phyloP scores from a whole-genome alignment of 2,329 filamentous ascomycete genomes.

The Talaromyces verruculosus region DNA sequence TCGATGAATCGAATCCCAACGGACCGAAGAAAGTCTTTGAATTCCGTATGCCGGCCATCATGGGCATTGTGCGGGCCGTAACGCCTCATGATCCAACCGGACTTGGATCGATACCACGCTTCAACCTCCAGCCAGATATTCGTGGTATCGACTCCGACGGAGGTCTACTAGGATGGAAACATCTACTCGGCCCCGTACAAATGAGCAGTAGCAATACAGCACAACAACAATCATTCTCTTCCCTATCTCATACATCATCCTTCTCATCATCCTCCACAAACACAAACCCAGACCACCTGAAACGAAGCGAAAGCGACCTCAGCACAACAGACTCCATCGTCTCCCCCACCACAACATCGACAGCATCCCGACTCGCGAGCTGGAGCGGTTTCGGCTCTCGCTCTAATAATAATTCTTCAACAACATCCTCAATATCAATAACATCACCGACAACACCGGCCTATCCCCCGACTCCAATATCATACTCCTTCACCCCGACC shows the following conservation, averaged over 20 bases:
- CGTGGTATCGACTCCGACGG: slow-evolving; percentile 45
- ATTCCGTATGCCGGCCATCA: slow-evolving; percentile 44
- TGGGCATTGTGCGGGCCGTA: slow-evolving; percentile 38
- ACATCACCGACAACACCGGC: slow-evolving; percentile 28
- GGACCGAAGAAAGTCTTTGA: slow-evolving; percentile 41
- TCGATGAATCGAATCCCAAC: slow-evolving; percentile 25
- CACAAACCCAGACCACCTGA: background rate
- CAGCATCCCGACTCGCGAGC: slow-evolving; percentile 33
- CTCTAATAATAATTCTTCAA: slow-evolving; percentile 23
- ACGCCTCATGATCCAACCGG: slow-evolving; percentile 23
- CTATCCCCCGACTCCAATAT: slow-evolving; percentile 35
- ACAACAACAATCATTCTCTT: slow-evolving; percentile 11
- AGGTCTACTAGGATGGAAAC: slow-evolving; percentile 47
- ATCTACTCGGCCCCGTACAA: slow-evolving; percentile 44
- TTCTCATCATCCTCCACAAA: slow-evolving; percentile 26
- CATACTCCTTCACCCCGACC: slow-evolving; percentile 26
- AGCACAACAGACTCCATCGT: slow-evolving; percentile 31
- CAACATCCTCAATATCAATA: slow-evolving; percentile 30
- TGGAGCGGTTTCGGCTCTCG: slow-evolving; percentile 38
- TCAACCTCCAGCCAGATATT: slow-evolving; percentile 45
- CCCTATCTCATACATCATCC: background rate
- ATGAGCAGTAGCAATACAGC: slow-evolving; percentile 26
- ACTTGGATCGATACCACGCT: slow-evolving; percentile 37
- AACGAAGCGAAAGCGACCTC: slow-evolving; percentile 24
- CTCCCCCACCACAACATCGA: slow-evolving; percentile 27